Percentiles rank a stretch among this genome's conserved stretches.
Conservation (phyloP, 495 filamentous ascomycete genomes). For the Aspergillus haitiensis region DNA sequence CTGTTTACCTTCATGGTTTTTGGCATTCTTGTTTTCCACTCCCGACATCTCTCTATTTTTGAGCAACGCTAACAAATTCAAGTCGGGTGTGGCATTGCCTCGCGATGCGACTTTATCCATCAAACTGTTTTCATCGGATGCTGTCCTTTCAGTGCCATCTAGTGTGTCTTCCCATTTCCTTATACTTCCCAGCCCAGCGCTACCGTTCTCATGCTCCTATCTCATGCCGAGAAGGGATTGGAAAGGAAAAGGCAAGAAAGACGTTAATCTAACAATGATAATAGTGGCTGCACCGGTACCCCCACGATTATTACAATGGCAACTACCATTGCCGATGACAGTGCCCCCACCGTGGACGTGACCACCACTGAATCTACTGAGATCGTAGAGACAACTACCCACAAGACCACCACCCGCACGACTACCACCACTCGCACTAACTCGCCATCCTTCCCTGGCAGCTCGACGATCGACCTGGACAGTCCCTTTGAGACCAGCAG, state of each 20-base stretch:
- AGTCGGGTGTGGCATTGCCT: conserved; percentile 5
- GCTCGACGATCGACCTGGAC: background rate
- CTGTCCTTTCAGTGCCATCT: conserved; percentile 7
- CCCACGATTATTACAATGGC: conserved; percentile 12
- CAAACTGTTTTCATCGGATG: conserved; percentile 19
- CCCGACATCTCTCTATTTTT: too few relatives aligned
- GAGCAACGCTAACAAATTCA: background rate
- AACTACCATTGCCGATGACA: background rate
- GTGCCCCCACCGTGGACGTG: background rate
- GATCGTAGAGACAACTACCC: background rate
- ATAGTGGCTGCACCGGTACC: conserved; percentile 10
- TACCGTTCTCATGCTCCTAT: background rate
- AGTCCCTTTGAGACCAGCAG: background rate
- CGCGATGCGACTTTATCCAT: conserved; percentile 9
- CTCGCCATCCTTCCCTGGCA: background rate
- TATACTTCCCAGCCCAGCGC: background rate
- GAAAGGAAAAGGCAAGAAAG: background rate
- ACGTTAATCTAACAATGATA: background rate
- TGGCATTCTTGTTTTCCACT: too few relatives aligned
- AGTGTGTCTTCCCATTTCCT: background rate
- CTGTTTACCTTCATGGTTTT: background rate
- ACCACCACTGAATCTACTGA: background rate
- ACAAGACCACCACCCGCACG: background rate
- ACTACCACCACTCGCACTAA: background rate
- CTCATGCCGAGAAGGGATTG: too few relatives aligned